Evolutionary conservation across 129 eudicot species (phyloP).

Genomic region (Erigeron canadensis): DNA sequence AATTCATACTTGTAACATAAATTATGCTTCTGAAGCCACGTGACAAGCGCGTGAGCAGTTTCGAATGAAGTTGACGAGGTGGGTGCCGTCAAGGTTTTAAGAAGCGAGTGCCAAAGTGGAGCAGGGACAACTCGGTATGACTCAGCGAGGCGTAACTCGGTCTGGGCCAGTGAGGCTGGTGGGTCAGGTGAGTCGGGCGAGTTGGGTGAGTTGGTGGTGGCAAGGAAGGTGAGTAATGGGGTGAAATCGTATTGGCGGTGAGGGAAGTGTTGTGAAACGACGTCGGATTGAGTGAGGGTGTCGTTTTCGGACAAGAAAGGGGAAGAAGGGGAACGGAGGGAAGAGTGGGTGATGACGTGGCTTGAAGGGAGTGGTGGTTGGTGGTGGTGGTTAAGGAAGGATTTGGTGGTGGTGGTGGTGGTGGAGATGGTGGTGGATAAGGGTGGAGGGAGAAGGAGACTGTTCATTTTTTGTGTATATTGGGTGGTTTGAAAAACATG

Average conservation of each 20-base stretch:
- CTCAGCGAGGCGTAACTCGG: slow-evolving; percentile 75
- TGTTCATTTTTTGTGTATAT: slow-evolving; percentile 46
- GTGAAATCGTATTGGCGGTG: slow-evolving; percentile 73
- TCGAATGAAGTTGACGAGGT: slow-evolving; percentile 41
- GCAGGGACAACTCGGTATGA: slow-evolving; percentile 83
- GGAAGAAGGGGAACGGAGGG: slow-evolving; percentile 31
- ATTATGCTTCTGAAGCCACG: slow-evolving; percentile 76
- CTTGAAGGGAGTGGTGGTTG: background rate
- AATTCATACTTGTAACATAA: slow-evolving; percentile 80
- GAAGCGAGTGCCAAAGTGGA: slow-evolving; percentile 79
- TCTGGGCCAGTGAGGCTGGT: slow-evolving; percentile 53
- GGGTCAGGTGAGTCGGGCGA: slow-evolving; percentile 29
- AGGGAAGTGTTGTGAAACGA: slow-evolving; percentile 40
- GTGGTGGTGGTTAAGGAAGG: slow-evolving; percentile 24
- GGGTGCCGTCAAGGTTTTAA: slow-evolving; percentile 53
- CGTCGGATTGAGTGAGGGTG: slow-evolving; percentile 40
- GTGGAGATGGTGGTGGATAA: slow-evolving; percentile 45
- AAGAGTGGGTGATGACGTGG: slow-evolving; percentile 15
- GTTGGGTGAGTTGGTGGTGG: slow-evolving; percentile 31
- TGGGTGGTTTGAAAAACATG: slow-evolving; percentile 6
- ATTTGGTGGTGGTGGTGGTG: slow-evolving; percentile 31
- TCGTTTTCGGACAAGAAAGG: slow-evolving; percentile 23
- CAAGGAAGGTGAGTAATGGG: slow-evolving; percentile 68
- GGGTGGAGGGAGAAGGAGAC: slow-evolving; percentile 52
- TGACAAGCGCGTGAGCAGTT: slow-evolving; percentile 59